These are phyloP conservation scores for Bolboschoenus planiculmis DNA, from an alignment of 176 grass and related monocot genomes.

Conservation along the genomic window DNA sequence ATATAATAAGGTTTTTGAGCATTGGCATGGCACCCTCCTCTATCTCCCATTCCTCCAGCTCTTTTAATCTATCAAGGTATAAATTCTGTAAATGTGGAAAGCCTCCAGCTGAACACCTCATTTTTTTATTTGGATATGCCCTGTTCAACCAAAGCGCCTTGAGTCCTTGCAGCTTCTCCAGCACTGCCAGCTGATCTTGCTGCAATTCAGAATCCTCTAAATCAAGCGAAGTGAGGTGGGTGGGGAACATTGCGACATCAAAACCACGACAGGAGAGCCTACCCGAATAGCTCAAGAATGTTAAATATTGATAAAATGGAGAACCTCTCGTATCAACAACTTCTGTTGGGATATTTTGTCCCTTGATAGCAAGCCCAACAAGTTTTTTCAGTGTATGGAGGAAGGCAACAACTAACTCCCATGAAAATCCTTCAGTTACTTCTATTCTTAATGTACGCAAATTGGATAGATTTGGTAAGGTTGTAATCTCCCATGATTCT, in stretches of 20 bases:
- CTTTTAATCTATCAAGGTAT: background rate
- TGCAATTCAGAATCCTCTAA: background rate
- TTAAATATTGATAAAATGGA: background rate
- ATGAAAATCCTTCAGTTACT: background rate
- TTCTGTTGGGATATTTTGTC: background rate
- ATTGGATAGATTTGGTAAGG: background rate
- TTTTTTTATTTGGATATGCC: background rate
- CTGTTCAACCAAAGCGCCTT: fast-evolving
- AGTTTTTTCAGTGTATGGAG: background rate
- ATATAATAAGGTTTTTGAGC: background rate
- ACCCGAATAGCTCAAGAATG: background rate
- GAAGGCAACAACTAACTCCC: background rate
- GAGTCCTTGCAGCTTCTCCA: background rate
- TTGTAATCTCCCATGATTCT: background rate
- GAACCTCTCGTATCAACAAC: background rate
- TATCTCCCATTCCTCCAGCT: background rate
- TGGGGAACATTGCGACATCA: background rate
- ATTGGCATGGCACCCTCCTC: background rate
- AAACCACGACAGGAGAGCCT: background rate
- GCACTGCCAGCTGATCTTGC: background rate
- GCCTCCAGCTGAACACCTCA: background rate
- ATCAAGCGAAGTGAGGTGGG: background rate
- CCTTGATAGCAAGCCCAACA: background rate
- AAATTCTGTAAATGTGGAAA: background rate
- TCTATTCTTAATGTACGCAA: background rate